These are phyloP conservation scores for Verruconis gallopava DNA, from an alignment of 2,329 filamentous ascomycete species.

Conservation along the genomic window DNA sequence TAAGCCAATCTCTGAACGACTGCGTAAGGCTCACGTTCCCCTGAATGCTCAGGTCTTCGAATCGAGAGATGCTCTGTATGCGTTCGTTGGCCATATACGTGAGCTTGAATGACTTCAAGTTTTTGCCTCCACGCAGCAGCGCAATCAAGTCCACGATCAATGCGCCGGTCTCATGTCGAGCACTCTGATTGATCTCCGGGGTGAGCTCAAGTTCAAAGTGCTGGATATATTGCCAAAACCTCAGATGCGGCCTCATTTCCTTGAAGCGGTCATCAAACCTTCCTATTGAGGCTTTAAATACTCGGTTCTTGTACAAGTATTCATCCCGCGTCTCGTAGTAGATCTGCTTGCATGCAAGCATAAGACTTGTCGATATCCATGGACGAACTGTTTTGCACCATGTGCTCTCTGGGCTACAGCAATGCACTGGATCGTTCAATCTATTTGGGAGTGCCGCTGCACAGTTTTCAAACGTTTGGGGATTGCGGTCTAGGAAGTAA, in stretches of 20 bases:
- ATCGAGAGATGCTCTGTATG: neutral
- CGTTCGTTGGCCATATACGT: neutral
- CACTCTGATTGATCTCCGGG: neutral
- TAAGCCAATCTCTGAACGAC: neutral
- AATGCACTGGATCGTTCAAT: neutral
- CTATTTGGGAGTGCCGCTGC: neutral
- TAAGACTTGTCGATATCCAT: neutral
- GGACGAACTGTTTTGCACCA: constrained; percentile 1
- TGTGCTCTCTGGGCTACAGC: neutral
- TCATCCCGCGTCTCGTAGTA: constrained; percentile 6
- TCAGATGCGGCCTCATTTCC: neutral
- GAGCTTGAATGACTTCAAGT: constrained; percentile 1
- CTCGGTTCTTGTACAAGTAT: constrained; percentile 1
- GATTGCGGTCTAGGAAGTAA: neutral
- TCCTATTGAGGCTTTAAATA: neutral
- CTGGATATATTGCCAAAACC: constrained; percentile 6
- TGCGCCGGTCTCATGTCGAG: neutral
- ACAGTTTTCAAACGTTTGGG: neutral
- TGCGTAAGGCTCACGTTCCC: neutral
- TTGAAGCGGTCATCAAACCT: constrained; percentile 1
- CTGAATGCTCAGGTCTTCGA: neutral
- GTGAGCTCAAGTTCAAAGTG: constrained; percentile 4
- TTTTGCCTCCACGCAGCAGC: constrained; percentile 6
- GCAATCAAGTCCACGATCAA: neutral
- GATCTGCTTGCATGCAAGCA: constrained; percentile 5